Conservation (phyloP, 129 eudicot genomes). For the Pittosporum tobira region DNA sequence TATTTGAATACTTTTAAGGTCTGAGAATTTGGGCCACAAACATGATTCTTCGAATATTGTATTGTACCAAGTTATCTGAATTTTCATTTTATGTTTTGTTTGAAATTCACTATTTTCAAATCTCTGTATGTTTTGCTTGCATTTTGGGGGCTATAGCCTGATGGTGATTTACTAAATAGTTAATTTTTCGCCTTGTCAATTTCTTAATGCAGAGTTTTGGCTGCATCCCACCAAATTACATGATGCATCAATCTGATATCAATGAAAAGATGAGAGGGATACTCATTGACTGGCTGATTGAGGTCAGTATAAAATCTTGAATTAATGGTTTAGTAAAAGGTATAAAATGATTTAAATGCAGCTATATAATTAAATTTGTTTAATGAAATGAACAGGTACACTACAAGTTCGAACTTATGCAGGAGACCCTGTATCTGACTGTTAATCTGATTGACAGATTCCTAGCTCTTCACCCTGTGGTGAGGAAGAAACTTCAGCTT, state of each 20-base stretch:
- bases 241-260: slow-evolving; percentile 30
- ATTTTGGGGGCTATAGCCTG: no score
- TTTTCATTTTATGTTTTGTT: no score
- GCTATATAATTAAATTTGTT: no score
- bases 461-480: slow-evolving; percentile 20
- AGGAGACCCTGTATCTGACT: slow-evolving; percentile 66
- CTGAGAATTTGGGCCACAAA: slow-evolving; percentile 19
- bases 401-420: slow-evolving; percentile 75
- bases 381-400: slow-evolving; percentile 68
- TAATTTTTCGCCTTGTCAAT: no score
- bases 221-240: slow-evolving; percentile 36
- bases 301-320: no score
- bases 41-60: no score
- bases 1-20: slow-evolving; percentile 35
- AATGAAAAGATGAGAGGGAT: slow-evolving; percentile 44
- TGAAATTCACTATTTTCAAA: no score
- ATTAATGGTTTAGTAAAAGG: no score
- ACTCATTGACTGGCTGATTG: slow-evolving; percentile 82
- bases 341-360: no score
- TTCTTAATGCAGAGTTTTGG: slow-evolving; percentile 26
- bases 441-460: slow-evolving; percentile 66
- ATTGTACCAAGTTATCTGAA: no score
- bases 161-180: no score
- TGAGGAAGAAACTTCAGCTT: slow-evolving; percentile 39
- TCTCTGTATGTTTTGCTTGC: no score